These are phyloP conservation scores for Porphyra umbilicalis DNA, from an alignment of 31 red algal genomes.

Conservation along the genomic window DNA sequence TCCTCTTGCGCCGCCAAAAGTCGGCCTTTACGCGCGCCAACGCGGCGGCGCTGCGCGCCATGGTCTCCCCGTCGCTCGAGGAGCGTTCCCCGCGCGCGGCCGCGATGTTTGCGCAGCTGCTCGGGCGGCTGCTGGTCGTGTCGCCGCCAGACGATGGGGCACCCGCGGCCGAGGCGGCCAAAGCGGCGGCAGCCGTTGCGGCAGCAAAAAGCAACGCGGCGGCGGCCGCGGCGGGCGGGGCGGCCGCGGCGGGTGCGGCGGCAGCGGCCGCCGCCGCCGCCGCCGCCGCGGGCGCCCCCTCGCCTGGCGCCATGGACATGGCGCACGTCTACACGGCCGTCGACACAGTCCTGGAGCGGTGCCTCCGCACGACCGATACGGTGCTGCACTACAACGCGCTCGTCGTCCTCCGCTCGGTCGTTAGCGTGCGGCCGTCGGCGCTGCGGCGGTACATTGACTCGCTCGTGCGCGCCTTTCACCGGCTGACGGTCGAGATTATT, in stretches of 20 bases:
- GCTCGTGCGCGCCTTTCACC: slow-evolving; percentile 39
- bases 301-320: not conserved
- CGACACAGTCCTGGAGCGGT: slow-evolving; percentile 30
- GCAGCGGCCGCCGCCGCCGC: not conserved
- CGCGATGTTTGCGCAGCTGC: slow-evolving; percentile 39
- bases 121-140: slow-evolving; percentile 25
- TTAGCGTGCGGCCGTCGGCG: slow-evolving; percentile 13
- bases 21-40: slow-evolving; percentile 41
- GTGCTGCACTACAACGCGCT: slow-evolving; percentile 41
- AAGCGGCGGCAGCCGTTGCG: not conserved
- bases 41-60: slow-evolving; percentile 21
- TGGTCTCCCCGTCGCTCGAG: slow-evolving; percentile 47
- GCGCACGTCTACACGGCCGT: slow-evolving; percentile 20
- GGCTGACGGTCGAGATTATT: slow-evolving; percentile 41
- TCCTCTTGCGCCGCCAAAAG: slow-evolving; percentile 37
- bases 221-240: not conserved
- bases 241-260: not conserved
- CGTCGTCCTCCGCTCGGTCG: slow-evolving; percentile 38
- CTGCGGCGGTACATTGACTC: slow-evolving; percentile 38
- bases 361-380: slow-evolving; percentile 32
- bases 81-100: slow-evolving; percentile 18
- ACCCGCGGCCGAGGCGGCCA: not conserved
- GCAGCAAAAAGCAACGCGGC: too few species aligned
- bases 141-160: slow-evolving; percentile 1
- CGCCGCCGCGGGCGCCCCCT: not conserved